phyloP scores from a whole-genome alignment of 2,329 filamentous ascomycete genomes.

The Diaporthe nobilis region DNA sequence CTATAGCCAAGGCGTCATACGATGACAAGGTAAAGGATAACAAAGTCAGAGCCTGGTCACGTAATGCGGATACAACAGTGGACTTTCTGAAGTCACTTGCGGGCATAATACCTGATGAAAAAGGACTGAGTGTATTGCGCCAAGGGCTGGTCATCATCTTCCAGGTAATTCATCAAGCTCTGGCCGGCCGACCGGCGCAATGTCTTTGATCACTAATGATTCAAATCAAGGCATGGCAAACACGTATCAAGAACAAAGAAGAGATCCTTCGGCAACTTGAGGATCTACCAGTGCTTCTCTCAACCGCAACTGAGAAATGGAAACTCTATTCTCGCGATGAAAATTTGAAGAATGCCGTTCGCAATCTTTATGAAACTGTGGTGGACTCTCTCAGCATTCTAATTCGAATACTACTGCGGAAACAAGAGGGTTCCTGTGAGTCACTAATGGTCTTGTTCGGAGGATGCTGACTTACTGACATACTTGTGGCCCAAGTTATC shows the following conservation, averaged over 20 bases:
- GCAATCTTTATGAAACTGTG: neutral
- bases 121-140: constrained; percentile 22
- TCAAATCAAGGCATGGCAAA: neutral
- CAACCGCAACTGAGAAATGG: neutral
- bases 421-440: constrained; percentile 10
- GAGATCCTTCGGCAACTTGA: constrained; percentile 26
- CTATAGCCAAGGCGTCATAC: neutral
- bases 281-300: neutral
- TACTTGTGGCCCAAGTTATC: neutral
- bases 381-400: neutral
- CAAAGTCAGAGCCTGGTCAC: neutral
- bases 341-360: neutral
- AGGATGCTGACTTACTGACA: neutral
- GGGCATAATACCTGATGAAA: constrained; percentile 26
- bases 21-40: neutral
- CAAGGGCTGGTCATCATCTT: constrained; percentile 8
- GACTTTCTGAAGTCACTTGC: neutral
- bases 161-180: neutral
- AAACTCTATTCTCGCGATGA: neutral
- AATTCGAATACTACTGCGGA: neutral
- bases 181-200: rapidly evolving
- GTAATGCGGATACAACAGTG: neutral
- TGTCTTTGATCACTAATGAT: neutral
- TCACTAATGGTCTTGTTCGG: too few species aligned
- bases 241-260: constrained; percentile 6